Evolutionary conservation across 352 stramenopile genomes (phyloP), one percentile per base, ranked within the genome.

Genomic region (Elongisporangium prolatum): DNA sequence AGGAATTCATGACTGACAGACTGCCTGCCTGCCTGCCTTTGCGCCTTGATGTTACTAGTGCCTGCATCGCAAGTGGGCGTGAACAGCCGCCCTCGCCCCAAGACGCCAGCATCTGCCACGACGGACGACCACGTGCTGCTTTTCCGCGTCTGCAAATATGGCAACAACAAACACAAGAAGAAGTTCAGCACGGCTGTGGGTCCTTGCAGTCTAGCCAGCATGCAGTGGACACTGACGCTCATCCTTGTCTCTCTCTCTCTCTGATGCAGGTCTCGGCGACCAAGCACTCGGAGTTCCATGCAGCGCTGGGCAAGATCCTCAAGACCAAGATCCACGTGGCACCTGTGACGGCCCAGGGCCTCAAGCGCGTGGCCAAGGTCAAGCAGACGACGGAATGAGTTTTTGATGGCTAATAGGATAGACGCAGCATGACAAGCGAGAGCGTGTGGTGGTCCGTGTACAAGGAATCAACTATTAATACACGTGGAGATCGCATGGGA

Each of bases 151-250:
- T 78, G 66, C 54, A 86, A 91, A 48, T 91, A 92, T 58, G 84
- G 84, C 60, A 94, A 94, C 73, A 94, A 94, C 66, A 86, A 86
- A 67, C 82, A 92, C 77, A 94, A 94, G 79, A 78, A 74, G 63
- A 94, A 94, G 68, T 85, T 82, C 67, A 91, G 82, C 64, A 84
- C 84, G 9, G 71, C 81, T 64, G 84, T 91, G 68, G 34, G 68
- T 50, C 16, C 3, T 18, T 22, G 24, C 16, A 21, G 9, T 16
- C 48, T 47, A n/a, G 20, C 2, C 4, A 11, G 2, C 21, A 22
- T 61, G 20, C 1, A 40, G 10, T 58, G 18, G 9, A 37, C 20
- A n/a, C 25, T 60, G 13, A n/a, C 11, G 48, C 9, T 25, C 10
- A 28, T 3, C 48, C 3, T 13, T 56, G 37, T 49, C 21, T 21